Conservation (phyloP, 441 rosid species). For the Euphorbia neoarborescens region DNA sequence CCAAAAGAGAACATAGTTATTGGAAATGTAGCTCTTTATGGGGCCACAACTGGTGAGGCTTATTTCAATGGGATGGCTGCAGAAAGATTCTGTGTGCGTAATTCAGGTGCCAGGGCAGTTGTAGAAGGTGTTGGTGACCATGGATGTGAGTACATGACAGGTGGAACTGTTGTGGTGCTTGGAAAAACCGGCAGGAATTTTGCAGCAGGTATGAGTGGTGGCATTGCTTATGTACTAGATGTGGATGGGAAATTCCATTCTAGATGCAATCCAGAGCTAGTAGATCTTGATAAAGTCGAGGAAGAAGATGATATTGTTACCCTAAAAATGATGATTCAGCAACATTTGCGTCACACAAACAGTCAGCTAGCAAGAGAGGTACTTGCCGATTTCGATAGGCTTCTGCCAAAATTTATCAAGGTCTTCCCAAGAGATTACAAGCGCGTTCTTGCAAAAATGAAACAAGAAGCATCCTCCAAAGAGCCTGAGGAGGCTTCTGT, state of each 20-base stretch:
- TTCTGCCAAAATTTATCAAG: conserved; percentile 76
- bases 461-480: conserved; percentile 43
- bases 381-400: conserved; percentile 66
- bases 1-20: conserved; percentile 98
- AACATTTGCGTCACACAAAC: conserved; percentile 86
- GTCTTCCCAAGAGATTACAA: conserved; percentile 98
- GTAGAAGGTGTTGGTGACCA: conserved; percentile 99
- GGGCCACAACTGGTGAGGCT: conserved; percentile 91
- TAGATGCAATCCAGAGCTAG: conserved; percentile 84
- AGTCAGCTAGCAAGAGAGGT: conserved; percentile 86
- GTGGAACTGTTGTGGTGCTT: conserved; percentile 92
- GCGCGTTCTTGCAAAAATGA: conserved; percentile 75
- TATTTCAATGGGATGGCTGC: conserved; percentile 99
- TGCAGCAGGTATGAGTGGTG: conserved; percentile 99
- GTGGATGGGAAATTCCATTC: conserved; percentile 70
- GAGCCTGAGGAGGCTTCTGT: conserved; percentile 32
- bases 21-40: conserved; percentile 97
- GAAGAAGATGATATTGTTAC: conserved; percentile 85
- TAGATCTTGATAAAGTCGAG: conserved; percentile 93
- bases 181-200: conserved; percentile 99
- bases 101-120: conserved; percentile 97
- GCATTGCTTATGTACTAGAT: conserved; percentile 90
- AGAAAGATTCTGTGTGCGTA: conserved; percentile 97
- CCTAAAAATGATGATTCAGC: conserved; percentile 95
- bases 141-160: conserved; percentile 99